Conservation (phyloP, 768 basidiomycete genomes). For the Phaeolepiota aurea region DNA sequence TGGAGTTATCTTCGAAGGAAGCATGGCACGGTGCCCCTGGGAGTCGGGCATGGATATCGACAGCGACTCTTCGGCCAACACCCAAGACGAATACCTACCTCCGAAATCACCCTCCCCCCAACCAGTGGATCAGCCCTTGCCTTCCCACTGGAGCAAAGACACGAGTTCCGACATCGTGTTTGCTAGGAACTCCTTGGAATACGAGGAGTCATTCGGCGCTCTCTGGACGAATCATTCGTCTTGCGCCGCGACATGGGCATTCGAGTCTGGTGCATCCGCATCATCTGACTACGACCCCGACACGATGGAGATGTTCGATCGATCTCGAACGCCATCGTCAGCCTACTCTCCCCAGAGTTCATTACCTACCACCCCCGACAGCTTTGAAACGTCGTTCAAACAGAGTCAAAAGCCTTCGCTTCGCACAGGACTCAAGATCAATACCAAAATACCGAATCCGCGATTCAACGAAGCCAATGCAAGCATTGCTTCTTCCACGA, state of each 20-base stretch:
- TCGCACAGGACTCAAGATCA: slow-evolving; percentile 46
- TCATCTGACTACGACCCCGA: slow-evolving; percentile 25
- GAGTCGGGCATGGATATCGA: slow-evolving; percentile 66
- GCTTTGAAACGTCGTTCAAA: slow-evolving; percentile 32
- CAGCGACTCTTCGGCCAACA: slow-evolving; percentile 42
- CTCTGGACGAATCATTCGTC: slow-evolving; percentile 36
- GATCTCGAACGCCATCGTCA: slow-evolving; percentile 40
- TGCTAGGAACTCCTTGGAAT: slow-evolving; percentile 25
- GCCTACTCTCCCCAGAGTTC: slow-evolving; percentile 46
- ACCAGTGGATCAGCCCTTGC: slow-evolving; percentile 22
- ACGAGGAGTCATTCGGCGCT: slow-evolving; percentile 31
- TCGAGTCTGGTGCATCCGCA: slow-evolving; percentile 43
- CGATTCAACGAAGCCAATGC: slow-evolving; percentile 38
- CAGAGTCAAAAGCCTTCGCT: slow-evolving; percentile 23
- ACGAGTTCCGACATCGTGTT: slow-evolving; percentile 40
- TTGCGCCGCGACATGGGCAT: slow-evolving; percentile 45
- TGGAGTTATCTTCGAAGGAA: slow-evolving; percentile 66
- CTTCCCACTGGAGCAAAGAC: slow-evolving; percentile 58
- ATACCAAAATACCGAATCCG: slow-evolving; percentile 41
- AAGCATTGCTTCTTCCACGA: slow-evolving; percentile 38
- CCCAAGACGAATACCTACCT: slow-evolving; percentile 29
- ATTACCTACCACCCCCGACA: slow-evolving; percentile 52
- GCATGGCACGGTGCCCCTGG: slow-evolving; percentile 71
- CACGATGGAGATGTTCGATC: slow-evolving; percentile 33
- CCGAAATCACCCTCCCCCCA: slow-evolving; percentile 20